A percentile compares a stretch with the other conserved stretches of the same genome.
Evolutionary conservation across 139 green algal species (phyloP).

Genomic region (Chlorella sp.): DNA sequence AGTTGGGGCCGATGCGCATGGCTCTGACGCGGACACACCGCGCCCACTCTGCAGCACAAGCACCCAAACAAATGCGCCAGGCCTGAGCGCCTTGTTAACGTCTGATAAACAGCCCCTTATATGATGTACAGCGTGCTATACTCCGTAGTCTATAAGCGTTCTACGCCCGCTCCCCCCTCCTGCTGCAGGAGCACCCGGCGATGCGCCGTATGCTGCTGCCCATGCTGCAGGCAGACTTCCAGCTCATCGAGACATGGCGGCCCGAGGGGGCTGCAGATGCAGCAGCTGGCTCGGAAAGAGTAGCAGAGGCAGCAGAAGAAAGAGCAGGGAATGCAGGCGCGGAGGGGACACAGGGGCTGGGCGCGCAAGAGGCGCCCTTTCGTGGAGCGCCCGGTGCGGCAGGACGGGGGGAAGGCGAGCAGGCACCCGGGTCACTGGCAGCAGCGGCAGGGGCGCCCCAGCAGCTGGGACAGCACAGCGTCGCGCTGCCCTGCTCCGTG

Average conservation of each 20-base stretch:
- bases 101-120: too few relatives aligned
- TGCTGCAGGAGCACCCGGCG: slow-evolving; percentile 40
- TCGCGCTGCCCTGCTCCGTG: slow-evolving; percentile 21
- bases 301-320: neutral
- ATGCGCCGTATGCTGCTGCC: slow-evolving; percentile 46
- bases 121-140: too few relatives aligned
- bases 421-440: neutral
- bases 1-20: too few relatives aligned
- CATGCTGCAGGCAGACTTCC: slow-evolving; percentile 61
- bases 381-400: too few relatives aligned
- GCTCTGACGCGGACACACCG: too few relatives aligned
- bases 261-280: slow-evolving; percentile 4
- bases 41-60: too few relatives aligned
- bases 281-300: neutral
- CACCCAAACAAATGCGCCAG: too few relatives aligned
- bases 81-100: too few relatives aligned
- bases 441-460: neutral
- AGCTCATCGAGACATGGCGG: slow-evolving; percentile 59
- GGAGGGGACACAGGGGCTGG: neutral
- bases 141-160: too few relatives aligned
- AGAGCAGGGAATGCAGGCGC: neutral
- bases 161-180: too few relatives aligned
- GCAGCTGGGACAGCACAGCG: neutral
- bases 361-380: neutral
- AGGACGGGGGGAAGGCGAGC: too few relatives aligned